A percentile compares a stretch with the other conserved stretches of the same genome.
phyloP scores from a whole-genome alignment of 2,329 filamentous ascomycete genomes.

The Diaporthe sp. region DNA sequence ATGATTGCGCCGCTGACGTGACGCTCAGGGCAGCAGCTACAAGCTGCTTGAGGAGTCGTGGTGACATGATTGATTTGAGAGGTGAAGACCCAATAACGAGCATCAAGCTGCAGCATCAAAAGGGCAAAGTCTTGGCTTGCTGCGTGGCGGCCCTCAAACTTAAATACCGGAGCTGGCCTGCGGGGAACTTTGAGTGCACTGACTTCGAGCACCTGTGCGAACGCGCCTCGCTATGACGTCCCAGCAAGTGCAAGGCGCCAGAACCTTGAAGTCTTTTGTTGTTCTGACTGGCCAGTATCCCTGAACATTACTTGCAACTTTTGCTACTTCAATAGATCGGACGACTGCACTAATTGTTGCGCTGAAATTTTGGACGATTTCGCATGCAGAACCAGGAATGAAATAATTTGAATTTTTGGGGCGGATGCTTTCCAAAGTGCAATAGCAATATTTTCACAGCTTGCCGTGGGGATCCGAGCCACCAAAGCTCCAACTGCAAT shows the following conservation, averaged over 20 bases:
- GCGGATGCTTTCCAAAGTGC: not conserved
- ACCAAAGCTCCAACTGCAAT: not conserved
- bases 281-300: not conserved
- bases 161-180: slow-evolving; percentile 9
- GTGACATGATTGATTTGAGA: slow-evolving; percentile 11
- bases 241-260: not conserved
- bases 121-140: slow-evolving; percentile 8
- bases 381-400: too few species aligned
- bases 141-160: not conserved
- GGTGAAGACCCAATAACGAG: not conserved
- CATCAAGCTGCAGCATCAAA: not conserved
- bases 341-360: not conserved
- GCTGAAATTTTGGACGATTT: not conserved
- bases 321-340: not conserved
- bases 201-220: slow-evolving; percentile 2
- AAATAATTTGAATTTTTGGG: not conserved
- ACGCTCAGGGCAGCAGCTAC: not conserved
- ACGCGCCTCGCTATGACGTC: slow-evolving; percentile 10
- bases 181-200: slow-evolving; percentile 12
- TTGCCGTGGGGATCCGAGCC: not conserved
- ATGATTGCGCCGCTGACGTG: slow-evolving; percentile 39
- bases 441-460: not conserved
- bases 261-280: not conserved
- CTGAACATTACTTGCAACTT: not conserved
- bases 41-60: not conserved